Percentiles rank a stretch among this genome's conserved stretches.
Conservation (phyloP, 2,329 filamentous ascomycete species). For the Colletotrichum cereale region DNA sequence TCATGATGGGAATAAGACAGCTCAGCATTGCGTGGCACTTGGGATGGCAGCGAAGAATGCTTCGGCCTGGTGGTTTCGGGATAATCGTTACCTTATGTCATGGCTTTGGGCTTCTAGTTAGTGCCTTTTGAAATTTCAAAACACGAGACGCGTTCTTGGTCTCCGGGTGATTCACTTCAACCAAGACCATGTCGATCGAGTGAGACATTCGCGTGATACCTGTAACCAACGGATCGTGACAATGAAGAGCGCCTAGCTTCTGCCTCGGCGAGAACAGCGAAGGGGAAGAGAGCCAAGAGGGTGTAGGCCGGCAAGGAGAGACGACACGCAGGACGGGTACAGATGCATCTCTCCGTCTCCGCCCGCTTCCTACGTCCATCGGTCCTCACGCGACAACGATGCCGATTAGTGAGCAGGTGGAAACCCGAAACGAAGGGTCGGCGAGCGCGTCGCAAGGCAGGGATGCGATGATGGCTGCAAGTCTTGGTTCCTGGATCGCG, state of each 20-base stretch:
- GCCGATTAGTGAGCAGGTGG: neutral
- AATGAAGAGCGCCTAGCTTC: neutral
- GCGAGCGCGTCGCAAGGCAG: conserved; percentile 1
- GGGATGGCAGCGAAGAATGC: conserved; percentile 20
- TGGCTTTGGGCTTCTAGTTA: conserved; percentile 9
- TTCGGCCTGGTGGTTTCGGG: conserved; percentile 24
- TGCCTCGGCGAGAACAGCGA: conserved; percentile 5
- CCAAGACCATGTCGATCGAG: neutral
- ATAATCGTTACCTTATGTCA: conserved; percentile 24
- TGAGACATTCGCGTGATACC: conserved; percentile 5
- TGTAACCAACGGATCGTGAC: neutral
- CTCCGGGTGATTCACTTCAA: conserved; percentile 14
- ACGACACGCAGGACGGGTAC: conserved; percentile 3
- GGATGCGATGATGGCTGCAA: neutral
- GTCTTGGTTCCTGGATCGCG: conserved; percentile 1
- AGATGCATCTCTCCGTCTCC: neutral
- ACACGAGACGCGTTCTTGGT: conserved; percentile 26
- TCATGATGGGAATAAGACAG: conserved; percentile 27
- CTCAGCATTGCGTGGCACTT: conserved; percentile 37
- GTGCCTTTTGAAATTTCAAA: conserved; percentile 20
- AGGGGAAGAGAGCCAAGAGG: neutral
- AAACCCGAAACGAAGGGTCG: neutral
- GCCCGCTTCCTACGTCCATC: neutral
- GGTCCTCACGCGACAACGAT: neutral
- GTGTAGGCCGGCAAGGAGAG: neutral